These are phyloP conservation scores for Xylariaceae sp. DNA, from an alignment of 2,329 filamentous ascomycete genomes.

Conservation along the genomic window DNA sequence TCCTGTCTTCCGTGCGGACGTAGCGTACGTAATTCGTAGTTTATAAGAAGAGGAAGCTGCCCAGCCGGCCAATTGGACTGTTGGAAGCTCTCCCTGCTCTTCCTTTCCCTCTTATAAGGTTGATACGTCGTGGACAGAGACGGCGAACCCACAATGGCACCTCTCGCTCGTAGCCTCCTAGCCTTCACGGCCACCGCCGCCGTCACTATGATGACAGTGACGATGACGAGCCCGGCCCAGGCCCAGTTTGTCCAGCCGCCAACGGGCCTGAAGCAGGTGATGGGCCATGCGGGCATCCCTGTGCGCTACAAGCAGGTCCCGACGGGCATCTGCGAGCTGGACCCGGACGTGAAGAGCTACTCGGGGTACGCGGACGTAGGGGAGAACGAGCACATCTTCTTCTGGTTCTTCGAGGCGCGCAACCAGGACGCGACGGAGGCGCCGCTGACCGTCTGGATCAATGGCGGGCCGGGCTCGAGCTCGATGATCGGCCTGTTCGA, in stretches of 20 bases:
- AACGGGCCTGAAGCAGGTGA: slow-evolving; percentile 34
- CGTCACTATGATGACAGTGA: slow-evolving; percentile 16
- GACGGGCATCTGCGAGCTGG: slow-evolving; percentile 51
- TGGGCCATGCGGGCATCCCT: slow-evolving; percentile 44
- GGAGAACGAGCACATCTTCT: slow-evolving; percentile 49
- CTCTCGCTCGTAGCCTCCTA: slow-evolving; percentile 24
- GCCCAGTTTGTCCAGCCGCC: slow-evolving; percentile 41
- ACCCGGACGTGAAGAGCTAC: slow-evolving; percentile 49
- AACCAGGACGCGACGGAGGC: slow-evolving; percentile 50
- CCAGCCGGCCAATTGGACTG: too few relatives aligned
- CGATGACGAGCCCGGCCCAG: slow-evolving; percentile 19
- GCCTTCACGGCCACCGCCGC: slow-evolving; percentile 25
- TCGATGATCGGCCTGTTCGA: slow-evolving; percentile 63
- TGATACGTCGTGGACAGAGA: too few relatives aligned
- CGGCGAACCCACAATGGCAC: slow-evolving; percentile 29
- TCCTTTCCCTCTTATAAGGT: too few relatives aligned
- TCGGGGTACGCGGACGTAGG: slow-evolving; percentile 51
- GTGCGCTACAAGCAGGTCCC: slow-evolving; percentile 57
- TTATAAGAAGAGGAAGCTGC: too few relatives aligned
- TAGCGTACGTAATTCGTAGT: too few relatives aligned
- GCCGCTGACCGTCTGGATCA: slow-evolving; percentile 58
- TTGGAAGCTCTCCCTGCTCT: too few relatives aligned
- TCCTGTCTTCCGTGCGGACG: too few relatives aligned
- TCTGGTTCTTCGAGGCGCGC: slow-evolving; percentile 59
- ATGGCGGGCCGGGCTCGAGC: slow-evolving; percentile 58